These are phyloP conservation scores for Emergomyces orientalis DNA, from an alignment of 2,329 filamentous ascomycete species.

Conservation along the genomic window DNA sequence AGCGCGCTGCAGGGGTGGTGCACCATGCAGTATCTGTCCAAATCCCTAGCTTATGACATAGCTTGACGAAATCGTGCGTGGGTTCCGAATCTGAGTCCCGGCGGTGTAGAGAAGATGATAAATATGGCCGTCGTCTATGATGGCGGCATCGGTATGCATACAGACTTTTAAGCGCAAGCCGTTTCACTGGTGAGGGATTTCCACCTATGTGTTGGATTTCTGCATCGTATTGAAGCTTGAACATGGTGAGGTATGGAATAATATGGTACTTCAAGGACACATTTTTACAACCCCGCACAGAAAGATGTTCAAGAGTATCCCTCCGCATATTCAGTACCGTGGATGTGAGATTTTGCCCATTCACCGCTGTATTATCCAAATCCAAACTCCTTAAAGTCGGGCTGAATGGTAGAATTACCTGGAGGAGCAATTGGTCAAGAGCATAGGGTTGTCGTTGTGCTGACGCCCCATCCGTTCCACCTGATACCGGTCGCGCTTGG, in stretches of 20 bases:
- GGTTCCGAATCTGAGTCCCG: constrained; percentile 53
- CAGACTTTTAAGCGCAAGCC: constrained; percentile 48
- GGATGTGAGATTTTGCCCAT: constrained; percentile 47
- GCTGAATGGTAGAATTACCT: constrained; percentile 48
- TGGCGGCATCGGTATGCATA: constrained; percentile 56
- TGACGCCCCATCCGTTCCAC: constrained; percentile 24
- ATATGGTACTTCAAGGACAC: constrained; percentile 57
- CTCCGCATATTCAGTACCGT: constrained; percentile 47
- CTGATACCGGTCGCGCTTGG: constrained; percentile 25
- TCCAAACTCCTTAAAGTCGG: constrained; percentile 48
- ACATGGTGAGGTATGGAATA: constrained; percentile 48
- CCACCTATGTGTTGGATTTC: constrained; percentile 35
- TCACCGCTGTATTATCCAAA: constrained; percentile 53
- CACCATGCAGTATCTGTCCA: constrained; percentile 56
- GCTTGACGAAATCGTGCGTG: constrained; percentile 50
- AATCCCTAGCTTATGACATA: constrained; percentile 50
- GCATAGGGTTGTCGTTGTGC: constrained; percentile 46
- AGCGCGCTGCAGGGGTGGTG: constrained; percentile 48
- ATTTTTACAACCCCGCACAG: constrained; percentile 54
- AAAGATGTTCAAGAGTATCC: constrained; percentile 49
- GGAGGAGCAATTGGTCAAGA: constrained; percentile 49
- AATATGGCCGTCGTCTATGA: constrained; percentile 50
- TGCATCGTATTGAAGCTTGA: constrained; percentile 36
- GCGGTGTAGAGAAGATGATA: constrained; percentile 46
- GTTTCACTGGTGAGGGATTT: constrained; percentile 25